Evolutionary conservation across 345 rosid species (phyloP).

Genomic region (Murraya paniculata): DNA sequence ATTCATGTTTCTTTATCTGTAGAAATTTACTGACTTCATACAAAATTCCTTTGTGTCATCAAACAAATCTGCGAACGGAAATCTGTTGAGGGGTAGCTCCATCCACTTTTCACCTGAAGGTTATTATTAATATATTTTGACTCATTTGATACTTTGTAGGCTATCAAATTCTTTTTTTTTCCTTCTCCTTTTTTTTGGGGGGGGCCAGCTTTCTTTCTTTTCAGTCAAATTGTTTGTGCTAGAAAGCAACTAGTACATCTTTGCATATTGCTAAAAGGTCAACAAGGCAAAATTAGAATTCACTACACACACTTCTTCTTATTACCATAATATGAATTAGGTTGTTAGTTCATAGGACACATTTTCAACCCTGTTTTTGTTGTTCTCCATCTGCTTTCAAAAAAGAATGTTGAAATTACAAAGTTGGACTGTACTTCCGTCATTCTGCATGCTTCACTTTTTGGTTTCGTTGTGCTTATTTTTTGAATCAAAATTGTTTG

Average conservation of each 20-base stretch:
- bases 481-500: background rate
- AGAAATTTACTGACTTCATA: slow-evolving; percentile 81
- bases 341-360: background rate
- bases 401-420: background rate
- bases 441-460: background rate
- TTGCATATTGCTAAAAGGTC: background rate
- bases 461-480: background rate
- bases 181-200: too few relatives aligned
- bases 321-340: background rate
- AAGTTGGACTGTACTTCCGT: background rate
- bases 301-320: background rate
- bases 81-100: slow-evolving; percentile 26
- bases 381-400: background rate
- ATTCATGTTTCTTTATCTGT: slow-evolving; percentile 22
- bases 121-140: slow-evolving; percentile 2
- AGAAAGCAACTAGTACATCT: background rate
- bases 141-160: background rate
- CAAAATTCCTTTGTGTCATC: slow-evolving; percentile 54
- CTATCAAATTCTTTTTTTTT: background rate
- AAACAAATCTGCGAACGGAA: slow-evolving; percentile 33
- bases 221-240: background rate
- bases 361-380: background rate
- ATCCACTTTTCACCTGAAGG: slow-evolving; percentile 39
- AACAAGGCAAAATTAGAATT: background rate
- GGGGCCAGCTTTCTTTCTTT: background rate